Percentiles rank a stretch among this genome's conserved stretches.
Evolutionary conservation across 2,329 filamentous ascomycete genomes (phyloP).

Genomic region (Epichloe elymi): DNA sequence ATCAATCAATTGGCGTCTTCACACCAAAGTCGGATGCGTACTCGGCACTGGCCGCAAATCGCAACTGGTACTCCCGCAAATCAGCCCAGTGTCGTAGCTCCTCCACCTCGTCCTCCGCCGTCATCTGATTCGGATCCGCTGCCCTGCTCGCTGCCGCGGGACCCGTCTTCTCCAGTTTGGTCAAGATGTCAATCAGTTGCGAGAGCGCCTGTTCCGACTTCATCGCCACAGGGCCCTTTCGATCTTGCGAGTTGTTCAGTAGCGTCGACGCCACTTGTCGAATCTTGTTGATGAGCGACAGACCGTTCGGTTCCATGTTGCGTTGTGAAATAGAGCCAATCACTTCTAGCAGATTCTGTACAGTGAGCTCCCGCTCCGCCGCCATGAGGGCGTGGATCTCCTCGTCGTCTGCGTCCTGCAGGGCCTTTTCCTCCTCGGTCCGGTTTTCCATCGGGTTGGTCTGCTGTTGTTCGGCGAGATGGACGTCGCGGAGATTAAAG

Average conservation of each 20-base stretch:
- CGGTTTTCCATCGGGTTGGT: slow-evolving; percentile 21
- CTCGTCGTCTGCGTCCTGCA: slow-evolving; percentile 28
- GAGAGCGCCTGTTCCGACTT: slow-evolving; percentile 58
- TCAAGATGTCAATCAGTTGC: slow-evolving; percentile 61
- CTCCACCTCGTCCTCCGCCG: slow-evolving; percentile 54
- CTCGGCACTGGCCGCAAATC: slow-evolving; percentile 54
- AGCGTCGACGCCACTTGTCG: slow-evolving; percentile 73
- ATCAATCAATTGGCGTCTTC: no score
- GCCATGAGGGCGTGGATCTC: slow-evolving; percentile 52
- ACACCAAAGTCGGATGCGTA: slow-evolving; percentile 21
- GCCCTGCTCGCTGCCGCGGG: slow-evolving; percentile 17
- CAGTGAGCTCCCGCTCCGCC: slow-evolving; percentile 66
- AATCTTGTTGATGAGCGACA: slow-evolving; percentile 67
- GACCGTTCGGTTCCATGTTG: slow-evolving; percentile 64
- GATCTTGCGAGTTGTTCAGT: slow-evolving; percentile 43
- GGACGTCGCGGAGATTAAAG: slow-evolving; percentile 60
- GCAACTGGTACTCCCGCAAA: slow-evolving; percentile 62
- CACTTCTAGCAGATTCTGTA: slow-evolving; percentile 64
- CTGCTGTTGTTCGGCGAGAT: slow-evolving; percentile 34
- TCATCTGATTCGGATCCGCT: slow-evolving; percentile 26
- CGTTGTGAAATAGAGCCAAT: slow-evolving; percentile 68
- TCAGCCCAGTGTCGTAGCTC: slow-evolving; percentile 69
- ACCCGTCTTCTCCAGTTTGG: slow-evolving; percentile 56
- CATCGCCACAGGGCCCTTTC: slow-evolving; percentile 35
- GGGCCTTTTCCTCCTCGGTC: slow-evolving; percentile 23